Conservation (phyloP, 306 rosid species). For the Luffa acutangula region DNA sequence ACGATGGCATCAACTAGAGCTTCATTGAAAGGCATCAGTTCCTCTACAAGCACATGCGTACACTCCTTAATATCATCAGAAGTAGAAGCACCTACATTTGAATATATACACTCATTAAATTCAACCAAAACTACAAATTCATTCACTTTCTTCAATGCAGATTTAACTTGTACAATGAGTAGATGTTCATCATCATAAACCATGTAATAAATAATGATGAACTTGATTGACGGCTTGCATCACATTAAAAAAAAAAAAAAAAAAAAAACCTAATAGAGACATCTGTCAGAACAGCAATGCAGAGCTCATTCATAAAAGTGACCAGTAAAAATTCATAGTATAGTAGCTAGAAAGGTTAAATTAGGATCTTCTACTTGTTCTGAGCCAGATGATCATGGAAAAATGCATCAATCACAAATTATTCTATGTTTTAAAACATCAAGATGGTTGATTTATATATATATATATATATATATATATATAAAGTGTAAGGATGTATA, state of each 20-base stretch:
- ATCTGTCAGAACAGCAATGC: not conserved
- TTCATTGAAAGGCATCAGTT: constrained; percentile 45
- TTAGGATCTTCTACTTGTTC: not conserved
- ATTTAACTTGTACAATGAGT: not conserved
- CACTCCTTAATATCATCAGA: constrained; percentile 43
- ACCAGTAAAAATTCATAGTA: not conserved
- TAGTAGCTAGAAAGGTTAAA: not conserved
- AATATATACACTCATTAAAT: not conserved
- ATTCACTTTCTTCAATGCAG: not conserved
- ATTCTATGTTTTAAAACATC: not conserved
- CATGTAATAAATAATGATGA: not conserved
- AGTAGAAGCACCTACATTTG: constrained; percentile 52
- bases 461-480: not conserved
- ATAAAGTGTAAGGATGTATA: not conserved
- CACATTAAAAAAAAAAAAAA: not conserved
- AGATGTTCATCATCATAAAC: not conserved
- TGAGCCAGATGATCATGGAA: not conserved
- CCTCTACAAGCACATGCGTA: constrained; percentile 87
- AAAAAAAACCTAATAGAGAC: not conserved
- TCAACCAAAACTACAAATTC: not conserved
- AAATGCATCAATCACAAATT: not conserved
- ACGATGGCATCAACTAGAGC: constrained; percentile 59
- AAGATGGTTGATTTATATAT: not conserved
- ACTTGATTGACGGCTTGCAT: not conserved
- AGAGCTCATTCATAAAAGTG: not conserved